Evolutionary conservation across 495 filamentous ascomycete species (phyloP).

Genomic region (Aspergillus affinis): DNA sequence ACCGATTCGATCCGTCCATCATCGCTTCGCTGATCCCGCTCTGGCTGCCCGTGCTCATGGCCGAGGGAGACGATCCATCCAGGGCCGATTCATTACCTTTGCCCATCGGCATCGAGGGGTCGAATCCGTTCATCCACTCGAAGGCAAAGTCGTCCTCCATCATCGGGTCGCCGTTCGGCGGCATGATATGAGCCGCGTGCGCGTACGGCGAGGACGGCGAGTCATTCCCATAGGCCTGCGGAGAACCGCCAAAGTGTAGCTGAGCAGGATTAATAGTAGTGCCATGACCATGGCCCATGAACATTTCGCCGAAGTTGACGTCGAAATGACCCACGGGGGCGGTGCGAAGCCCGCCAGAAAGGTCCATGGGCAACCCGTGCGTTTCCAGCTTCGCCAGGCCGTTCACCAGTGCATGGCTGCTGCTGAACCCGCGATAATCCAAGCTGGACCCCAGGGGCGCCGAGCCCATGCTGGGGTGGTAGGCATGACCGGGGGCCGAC

Average conservation of each 20-base stretch:
- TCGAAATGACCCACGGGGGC: constrained; percentile 73
- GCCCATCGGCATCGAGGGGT: constrained; percentile 70
- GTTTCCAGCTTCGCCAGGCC: constrained; percentile 85
- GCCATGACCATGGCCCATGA: constrained; percentile 71
- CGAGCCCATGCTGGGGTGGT: constrained; percentile 66
- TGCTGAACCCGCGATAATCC: constrained; percentile 71
- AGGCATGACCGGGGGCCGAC: constrained; percentile 54
- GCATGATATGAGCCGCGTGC: constrained; percentile 61
- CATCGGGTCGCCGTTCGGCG: constrained; percentile 43
- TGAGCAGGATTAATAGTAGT: constrained; percentile 94
- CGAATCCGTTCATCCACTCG: constrained; percentile 85
- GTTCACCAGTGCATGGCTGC: constrained; percentile 52
- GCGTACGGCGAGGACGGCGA: constrained; percentile 70
- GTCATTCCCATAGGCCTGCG: constrained; percentile 65
- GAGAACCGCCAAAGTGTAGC: constrained; percentile 86
- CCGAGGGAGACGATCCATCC: constrained; percentile 92
- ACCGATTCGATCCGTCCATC: constrained; percentile 75
- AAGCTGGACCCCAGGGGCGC: constrained; percentile 61
- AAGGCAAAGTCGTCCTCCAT: constrained; percentile 76
- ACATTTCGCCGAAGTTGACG: constrained; percentile 72
- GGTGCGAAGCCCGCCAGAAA: constrained; percentile 68
- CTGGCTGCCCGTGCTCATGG: constrained; percentile 88
- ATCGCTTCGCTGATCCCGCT: constrained; percentile 91
- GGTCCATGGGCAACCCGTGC: constrained; percentile 62
- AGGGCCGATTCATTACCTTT: constrained; percentile 72